phyloP scores from a whole-genome alignment of 2,329 filamentous ascomycete species.

The Exophiala viscosa region DNA sequence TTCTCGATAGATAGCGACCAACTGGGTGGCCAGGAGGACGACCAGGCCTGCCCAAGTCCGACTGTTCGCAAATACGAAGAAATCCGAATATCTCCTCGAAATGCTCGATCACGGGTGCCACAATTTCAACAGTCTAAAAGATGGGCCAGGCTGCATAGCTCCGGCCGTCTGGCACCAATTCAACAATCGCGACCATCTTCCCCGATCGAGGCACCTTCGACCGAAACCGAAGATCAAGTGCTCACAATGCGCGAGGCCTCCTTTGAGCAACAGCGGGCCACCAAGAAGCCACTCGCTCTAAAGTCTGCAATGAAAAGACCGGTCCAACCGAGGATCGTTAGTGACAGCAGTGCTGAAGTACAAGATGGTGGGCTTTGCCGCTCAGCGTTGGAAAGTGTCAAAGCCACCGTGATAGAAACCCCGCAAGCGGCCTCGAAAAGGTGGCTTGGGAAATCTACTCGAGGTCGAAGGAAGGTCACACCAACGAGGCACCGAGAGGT shows the following conservation, averaged over 20 bases:
- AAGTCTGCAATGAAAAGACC: neutral
- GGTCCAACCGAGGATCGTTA: neutral
- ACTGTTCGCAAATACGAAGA: slow-evolving; percentile 9
- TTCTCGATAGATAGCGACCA: slow-evolving; percentile 4
- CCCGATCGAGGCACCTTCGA: neutral
- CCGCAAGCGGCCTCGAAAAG: slow-evolving; percentile 1
- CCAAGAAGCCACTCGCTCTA: slow-evolving; percentile 1
- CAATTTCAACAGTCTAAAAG: slow-evolving; percentile 21
- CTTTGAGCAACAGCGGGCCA: slow-evolving; percentile 23
- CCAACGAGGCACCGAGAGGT: slow-evolving; percentile 8
- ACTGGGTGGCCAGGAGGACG: neutral
- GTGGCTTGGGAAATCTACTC: slow-evolving; percentile 3
- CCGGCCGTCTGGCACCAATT: neutral
- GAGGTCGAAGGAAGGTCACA: neutral
- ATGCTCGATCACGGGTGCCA: slow-evolving; percentile 7
- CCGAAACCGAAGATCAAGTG: slow-evolving; percentile 1
- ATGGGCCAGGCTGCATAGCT: slow-evolving; percentile 18
- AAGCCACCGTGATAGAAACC: slow-evolving; percentile 9
- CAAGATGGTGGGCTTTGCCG: slow-evolving; percentile 5
- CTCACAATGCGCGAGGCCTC: slow-evolving; percentile 14
- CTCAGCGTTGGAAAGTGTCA: slow-evolving; percentile 11
- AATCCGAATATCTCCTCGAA: slow-evolving; percentile 1
- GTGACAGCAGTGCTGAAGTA: slow-evolving; percentile 1
- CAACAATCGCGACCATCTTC: neutral
- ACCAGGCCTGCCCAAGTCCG: slow-evolving; percentile 7